Conservation (phyloP, 768 basidiomycete species). For the Scleroderma citrinum region DNA sequence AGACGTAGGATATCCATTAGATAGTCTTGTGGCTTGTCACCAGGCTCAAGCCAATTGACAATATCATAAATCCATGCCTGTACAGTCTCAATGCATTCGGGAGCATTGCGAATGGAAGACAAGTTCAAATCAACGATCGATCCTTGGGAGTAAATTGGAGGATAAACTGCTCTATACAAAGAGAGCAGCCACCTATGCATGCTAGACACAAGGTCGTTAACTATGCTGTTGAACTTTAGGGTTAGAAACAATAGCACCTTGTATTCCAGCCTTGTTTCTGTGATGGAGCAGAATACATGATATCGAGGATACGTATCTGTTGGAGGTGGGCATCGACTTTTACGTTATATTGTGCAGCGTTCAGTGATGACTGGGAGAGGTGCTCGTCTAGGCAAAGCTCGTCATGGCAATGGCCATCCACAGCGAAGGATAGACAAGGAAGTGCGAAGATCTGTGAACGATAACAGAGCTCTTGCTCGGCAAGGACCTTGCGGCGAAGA, state of each 20-base stretch:
- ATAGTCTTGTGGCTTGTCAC: conserved; percentile 17
- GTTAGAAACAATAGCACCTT: neutral
- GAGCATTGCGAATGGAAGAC: conserved; percentile 34
- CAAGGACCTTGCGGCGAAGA: neutral
- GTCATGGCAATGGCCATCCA: conserved; percentile 29
- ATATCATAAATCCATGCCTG: conserved; percentile 42
- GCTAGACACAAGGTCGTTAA: neutral
- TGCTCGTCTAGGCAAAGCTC: conserved; percentile 35
- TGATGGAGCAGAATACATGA: conserved; percentile 15
- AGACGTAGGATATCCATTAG: conserved; percentile 37
- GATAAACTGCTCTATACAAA: conserved; percentile 46
- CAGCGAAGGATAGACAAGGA: conserved; percentile 33
- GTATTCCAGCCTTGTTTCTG: conserved; percentile 4
- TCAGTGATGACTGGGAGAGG: conserved; percentile 17
- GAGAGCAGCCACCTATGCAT: conserved; percentile 33
- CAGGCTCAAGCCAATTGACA: conserved; percentile 27
- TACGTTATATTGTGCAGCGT: conserved; percentile 32
- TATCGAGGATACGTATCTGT: conserved; percentile 44
- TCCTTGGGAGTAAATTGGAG: conserved; percentile 43
- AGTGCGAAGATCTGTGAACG: conserved; percentile 25
- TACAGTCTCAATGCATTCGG: conserved; percentile 31
- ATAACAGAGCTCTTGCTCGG: conserved; percentile 13
- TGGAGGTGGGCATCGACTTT: conserved; percentile 42
- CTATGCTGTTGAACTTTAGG: neutral
- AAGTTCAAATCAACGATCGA: conserved; percentile 32